Evolutionary conservation across 2,329 filamentous ascomycete species (phyloP), one percentile per base, ranked within the genome.

Genomic region (Ceratocystis alfenasii): DNA sequence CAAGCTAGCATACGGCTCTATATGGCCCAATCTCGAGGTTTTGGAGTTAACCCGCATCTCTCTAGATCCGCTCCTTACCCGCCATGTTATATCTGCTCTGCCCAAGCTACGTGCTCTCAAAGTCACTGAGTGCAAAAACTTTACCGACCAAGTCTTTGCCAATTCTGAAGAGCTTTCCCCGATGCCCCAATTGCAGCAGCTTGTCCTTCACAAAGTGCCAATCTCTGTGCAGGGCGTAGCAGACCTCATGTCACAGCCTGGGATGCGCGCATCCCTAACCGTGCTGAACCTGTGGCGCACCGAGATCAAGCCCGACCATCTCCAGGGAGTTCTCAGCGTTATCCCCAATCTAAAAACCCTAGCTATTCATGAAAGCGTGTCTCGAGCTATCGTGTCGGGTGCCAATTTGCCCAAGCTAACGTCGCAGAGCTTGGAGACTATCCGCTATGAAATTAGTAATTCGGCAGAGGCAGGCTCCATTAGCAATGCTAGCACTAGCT

Each of bases 401-500:
- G 74, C 77, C 0, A 76, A 74, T 20, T 74, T 79, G 1, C 86
- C 85, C 0, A 84, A 85, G 0, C 77, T 96, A 63, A 75, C 81
- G 5, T 95, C 90, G 1, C 78, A 76, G 65, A 86, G 86, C 17
- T 81, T 97, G 22, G 78, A 80, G 70, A 87, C 84, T 2, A 78
- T 97, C 15, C 87, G 93, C 70, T 96, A 87, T 73, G 93, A 96
- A 75, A 89, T 97, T 73, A 87, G 84, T 10, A 81, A 84, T 2
- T 78, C 78, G 8, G 76, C 83, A 0, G 74, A 78, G 3, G 77
- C 83, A 0, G 83, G 84, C 25, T 80, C 85, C 10, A 87, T 84
- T 68, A 76, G 79, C 7, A 79, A 75, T 68, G 77, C 81, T 28
- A 81, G 81, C 0, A 75, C 78, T 8, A 81, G 81, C 20, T 95